A percentile compares a stretch with the other conserved stretches of the same genome.
Conservation (phyloP, 1,139 yeast genomes). For the Scheffersomyces stambukii region DNA sequence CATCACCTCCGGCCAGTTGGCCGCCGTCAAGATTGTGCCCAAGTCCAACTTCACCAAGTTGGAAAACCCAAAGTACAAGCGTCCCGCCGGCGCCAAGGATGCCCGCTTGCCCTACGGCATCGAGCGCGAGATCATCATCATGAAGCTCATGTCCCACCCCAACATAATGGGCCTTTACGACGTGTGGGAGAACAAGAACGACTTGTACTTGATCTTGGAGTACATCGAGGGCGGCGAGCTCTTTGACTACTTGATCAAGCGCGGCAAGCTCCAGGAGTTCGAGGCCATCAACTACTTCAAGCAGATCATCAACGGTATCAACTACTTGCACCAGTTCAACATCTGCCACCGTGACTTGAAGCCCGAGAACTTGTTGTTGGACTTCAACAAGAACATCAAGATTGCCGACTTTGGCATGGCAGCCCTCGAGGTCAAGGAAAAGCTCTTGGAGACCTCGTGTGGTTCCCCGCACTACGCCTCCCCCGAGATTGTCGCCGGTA, state of each 20-base stretch:
- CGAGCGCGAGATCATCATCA: conserved; percentile 92
- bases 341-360: conserved; percentile 94
- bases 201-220: conserved; percentile 83
- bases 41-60: conserved; percentile 62
- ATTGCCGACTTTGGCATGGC: conserved; percentile 99
- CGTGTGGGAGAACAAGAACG: conserved; percentile 97
- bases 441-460: conserved; percentile 87
- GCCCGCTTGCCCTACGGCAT: conserved; percentile 84
- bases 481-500: conserved; percentile 95
- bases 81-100: conserved; percentile 31
- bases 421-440: conserved; percentile 86
- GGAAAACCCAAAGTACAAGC: conserved; percentile 46
- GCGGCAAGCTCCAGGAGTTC: conserved; percentile 81
- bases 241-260: conserved; percentile 83
- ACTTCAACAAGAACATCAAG: conserved; percentile 82
- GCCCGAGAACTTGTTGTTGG: conserved; percentile 88
- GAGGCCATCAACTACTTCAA: conserved; percentile 89
- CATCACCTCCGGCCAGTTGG: conserved; percentile 76
- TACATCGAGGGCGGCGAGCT: conserved; percentile 97
- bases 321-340: conserved; percentile 89
- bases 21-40: conserved; percentile 96
- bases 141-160: conserved; percentile 86
- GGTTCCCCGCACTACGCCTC: conserved; percentile 99
- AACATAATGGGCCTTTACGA: conserved; percentile 95
- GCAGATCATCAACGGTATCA: conserved; percentile 88